Evolutionary conservation across 2,329 filamentous ascomycete species (phyloP).

Genomic region (Aschersonia sp.): DNA sequence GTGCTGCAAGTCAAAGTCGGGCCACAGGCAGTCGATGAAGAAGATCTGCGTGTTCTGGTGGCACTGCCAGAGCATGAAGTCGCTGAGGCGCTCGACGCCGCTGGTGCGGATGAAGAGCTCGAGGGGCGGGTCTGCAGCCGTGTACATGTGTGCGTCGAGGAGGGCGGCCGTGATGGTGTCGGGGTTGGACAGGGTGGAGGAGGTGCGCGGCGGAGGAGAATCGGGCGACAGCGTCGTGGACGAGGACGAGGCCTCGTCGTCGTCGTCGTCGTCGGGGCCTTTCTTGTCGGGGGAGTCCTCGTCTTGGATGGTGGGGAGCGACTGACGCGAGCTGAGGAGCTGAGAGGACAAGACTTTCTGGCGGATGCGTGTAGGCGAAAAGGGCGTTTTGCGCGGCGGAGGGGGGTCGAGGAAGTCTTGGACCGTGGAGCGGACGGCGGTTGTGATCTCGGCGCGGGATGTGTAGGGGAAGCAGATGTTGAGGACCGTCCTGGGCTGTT

Average conservation of each 20-base stretch:
- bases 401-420: conserved; percentile 69
- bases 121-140: conserved; percentile 68
- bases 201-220: conserved; percentile 26
- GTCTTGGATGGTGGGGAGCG: conserved; percentile 32
- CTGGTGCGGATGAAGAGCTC: conserved; percentile 88
- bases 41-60: conserved; percentile 87
- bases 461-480: conserved; percentile 99
- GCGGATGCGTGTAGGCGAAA: conserved; percentile 77
- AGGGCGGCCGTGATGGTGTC: conserved; percentile 79
- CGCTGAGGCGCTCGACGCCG: conserved; percentile 80
- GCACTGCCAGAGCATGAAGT: conserved; percentile 99
- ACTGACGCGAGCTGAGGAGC: conserved; percentile 28
- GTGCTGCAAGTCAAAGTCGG: conserved; percentile 86
- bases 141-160: conserved; percentile 78
- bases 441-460: conserved; percentile 86
- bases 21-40: conserved; percentile 87
- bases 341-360: conserved; percentile 68
- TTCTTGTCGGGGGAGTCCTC: conserved; percentile 21
- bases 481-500: conserved; percentile 36
- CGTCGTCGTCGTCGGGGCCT: conserved; percentile 21
- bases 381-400: conserved; percentile 51
- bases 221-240: conserved; percentile 44
- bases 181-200: conserved; percentile 48
- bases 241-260: conserved; percentile 36
- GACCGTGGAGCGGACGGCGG: conserved; percentile 77